Evolutionary conservation across 2,329 filamentous ascomycete genomes (phyloP), one percentile per base, ranked within the genome.

Genomic region (Claviceps humidiphila): DNA sequence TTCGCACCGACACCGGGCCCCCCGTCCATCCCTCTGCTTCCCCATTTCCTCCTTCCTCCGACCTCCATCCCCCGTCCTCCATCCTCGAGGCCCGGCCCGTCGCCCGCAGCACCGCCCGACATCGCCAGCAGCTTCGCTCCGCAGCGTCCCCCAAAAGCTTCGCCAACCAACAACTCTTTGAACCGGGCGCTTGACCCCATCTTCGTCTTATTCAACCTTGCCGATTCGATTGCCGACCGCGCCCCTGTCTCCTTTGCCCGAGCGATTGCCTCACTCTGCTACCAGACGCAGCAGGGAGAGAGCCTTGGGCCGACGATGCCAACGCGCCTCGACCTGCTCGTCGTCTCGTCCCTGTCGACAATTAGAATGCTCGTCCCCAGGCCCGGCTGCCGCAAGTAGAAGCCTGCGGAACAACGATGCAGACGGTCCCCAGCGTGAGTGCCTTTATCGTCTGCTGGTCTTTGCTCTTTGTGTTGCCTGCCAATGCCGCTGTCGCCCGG

Each of bases 351-450:
- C 53, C 43, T 44, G 56, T 58, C 56, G 58, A 58, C 60, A 60
- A 58, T 59, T 66, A 66, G 63, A 59, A 66, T 69, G 68, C 66
- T 60, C 56, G 61, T 57, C 57, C 61, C 58, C 63, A 62, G 62
- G 61, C 62, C 63, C 61, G 65, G 60, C 60, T 61, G 61, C 63
- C 65, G 60, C 63, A 66, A 67, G 65, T 66, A 66, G 65, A 61
- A 60, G 61, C 63, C 63, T 63, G 62, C 65, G 62, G 67, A 66
- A 66, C 42, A 41, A 74, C 64, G 62, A 77, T 77, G 74, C 74
- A 77, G 72, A 70, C 74, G 59, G 71, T 77, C 68, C 74, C 74
- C 61, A 73, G 68, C 65, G 71, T 73, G 67, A 68, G 71, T 72
- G 64, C 45, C 52, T 45, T 47, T 47, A 38, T 14, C 37, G 8